These are phyloP conservation scores for Polygonum aviculare DNA, from an alignment of 148 eudicot species.

Conservation along the genomic window DNA sequence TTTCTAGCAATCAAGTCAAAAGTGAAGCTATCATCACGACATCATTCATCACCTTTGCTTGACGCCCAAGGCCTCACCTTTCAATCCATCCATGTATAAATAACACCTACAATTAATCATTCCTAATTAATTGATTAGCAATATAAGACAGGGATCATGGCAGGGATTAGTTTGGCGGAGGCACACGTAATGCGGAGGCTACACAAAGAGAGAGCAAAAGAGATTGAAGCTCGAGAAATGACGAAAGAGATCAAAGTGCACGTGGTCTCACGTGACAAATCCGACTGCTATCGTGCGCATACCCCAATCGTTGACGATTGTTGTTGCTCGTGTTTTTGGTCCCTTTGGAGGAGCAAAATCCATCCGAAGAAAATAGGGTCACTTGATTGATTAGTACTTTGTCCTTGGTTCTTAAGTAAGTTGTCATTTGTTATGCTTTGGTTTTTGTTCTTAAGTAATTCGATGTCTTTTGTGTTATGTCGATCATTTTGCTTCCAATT, in stretches of 20 bases:
- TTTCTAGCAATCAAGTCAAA: not conserved
- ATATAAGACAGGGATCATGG: not conserved
- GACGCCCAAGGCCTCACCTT: not conserved
- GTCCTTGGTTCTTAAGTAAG: too few relatives aligned
- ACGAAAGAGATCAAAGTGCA: not conserved
- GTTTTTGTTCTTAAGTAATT: not conserved
- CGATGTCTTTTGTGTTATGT: too few relatives aligned
- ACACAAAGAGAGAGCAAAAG: not conserved
- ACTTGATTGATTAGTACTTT: not conserved
- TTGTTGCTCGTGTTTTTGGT: not conserved
- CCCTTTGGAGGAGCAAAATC: not conserved
- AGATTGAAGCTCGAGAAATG: not conserved
- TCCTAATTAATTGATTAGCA: too few relatives aligned
- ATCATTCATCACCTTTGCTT: not conserved
- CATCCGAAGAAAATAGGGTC: not conserved
- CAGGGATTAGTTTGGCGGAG: not conserved
- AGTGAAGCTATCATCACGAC: not conserved
- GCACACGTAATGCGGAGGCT: constrained; percentile 5
- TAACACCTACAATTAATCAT: too few relatives aligned
- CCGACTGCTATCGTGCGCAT: not conserved
- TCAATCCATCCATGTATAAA: not conserved
- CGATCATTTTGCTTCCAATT: too few relatives aligned
- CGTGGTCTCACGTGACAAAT: not conserved
- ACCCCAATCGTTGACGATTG: not conserved
- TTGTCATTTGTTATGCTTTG: not conserved